Base-by-base conservation (phyloP, 352 stramenopile species). In the Pythium oligandrum region DNA sequence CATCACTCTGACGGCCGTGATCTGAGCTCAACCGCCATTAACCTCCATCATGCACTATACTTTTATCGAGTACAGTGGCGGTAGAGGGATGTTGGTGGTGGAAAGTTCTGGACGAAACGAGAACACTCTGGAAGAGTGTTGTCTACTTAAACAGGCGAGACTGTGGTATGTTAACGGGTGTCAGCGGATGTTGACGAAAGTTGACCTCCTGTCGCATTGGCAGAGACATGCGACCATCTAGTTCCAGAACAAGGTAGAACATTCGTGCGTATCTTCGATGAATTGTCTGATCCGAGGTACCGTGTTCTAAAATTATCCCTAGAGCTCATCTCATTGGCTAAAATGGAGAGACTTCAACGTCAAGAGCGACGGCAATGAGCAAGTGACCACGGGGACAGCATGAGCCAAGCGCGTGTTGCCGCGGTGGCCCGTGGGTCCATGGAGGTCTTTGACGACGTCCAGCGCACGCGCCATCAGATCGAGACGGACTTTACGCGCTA, bases 401-500 rank as follows among this genome's bases (percentile, higher is more conserved):
- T 42, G 7, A 64, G 57, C 49, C 34, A 59, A 37, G 44, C 57
- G 7, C 53, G 40, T n/a, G 30, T 59, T 31, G 57, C 57, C 4
- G 50, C 57, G 12, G 42, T 50, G 42, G 50, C 33, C 38, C 57
- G 57, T 39, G 50, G 63, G 26, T 40, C 62, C 17, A 26, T 39
- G 17, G 71, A 85, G 61, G 68, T 78, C 57, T 82, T 83, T 10
- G 72, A 77, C 39, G 72, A 80, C 34, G 68, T 79, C 2, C 58
- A 63, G 42, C 67, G 59, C 37, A 55, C 76, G 11, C 51, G 63
- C 4, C 61, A 79, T 37, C 55, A 68, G 53, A 44, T 83, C 40
- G 55, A 61, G 45, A 48, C 64, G 17, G 70, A 78, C 30, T 80
- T 83, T 45, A 59, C 63, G 40, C 66, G 63, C 40, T 66, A 83